Percentiles rank a stretch among this genome's conserved stretches.
Conservation (phyloP, 2,329 filamentous ascomycete species). For the Nemania bipapillata region DNA sequence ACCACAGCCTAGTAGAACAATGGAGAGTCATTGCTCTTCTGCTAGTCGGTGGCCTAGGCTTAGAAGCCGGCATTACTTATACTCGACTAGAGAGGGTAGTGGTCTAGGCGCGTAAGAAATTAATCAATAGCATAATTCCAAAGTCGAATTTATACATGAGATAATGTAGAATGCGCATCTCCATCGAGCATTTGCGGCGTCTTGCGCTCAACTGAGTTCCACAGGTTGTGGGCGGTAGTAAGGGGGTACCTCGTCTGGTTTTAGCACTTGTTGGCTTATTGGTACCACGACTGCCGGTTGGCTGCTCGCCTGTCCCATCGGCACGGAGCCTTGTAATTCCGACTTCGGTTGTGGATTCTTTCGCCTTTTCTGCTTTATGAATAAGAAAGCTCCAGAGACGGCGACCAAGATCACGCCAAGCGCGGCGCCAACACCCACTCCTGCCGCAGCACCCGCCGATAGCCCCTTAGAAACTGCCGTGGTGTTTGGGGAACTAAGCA, state of each 20-base stretch:
- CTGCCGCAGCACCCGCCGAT: slow-evolving; percentile 10
- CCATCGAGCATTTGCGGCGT: background rate
- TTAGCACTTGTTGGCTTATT: background rate
- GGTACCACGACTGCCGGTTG: background rate
- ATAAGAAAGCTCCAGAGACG: background rate
- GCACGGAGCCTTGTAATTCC: background rate
- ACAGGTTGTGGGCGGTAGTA: background rate
- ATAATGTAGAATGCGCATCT: background rate
- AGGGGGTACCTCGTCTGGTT: background rate
- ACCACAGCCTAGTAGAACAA: no score
- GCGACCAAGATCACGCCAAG: slow-evolving; percentile 6
- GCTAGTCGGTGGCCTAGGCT: no score
- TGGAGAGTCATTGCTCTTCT: no score
- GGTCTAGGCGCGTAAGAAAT: no score
- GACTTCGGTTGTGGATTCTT: background rate
- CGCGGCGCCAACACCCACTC: slow-evolving; percentile 21
- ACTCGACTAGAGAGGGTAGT: no score
- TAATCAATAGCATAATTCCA: background rate
- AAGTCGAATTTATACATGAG: background rate
- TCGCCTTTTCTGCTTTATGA: background rate
- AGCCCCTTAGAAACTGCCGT: background rate
- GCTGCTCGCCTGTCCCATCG: no score
- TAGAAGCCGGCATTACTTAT: no score
- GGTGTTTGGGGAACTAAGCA: background rate
- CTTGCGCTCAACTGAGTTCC: background rate